Evolutionary conservation across 768 basidiomycete genomes (phyloP).

Genomic region (Pleurotus djamor): DNA sequence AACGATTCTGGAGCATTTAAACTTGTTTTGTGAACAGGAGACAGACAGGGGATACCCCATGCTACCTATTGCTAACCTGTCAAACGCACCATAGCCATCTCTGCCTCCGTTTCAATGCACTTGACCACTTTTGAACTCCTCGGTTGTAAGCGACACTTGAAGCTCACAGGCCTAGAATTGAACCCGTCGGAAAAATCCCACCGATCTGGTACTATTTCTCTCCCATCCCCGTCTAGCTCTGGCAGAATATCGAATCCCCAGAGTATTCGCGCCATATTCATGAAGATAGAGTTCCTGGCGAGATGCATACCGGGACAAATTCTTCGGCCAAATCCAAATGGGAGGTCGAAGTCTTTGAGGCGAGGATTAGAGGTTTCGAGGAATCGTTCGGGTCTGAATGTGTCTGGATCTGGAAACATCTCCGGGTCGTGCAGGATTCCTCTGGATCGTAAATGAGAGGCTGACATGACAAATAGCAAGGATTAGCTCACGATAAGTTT

Average conservation of each 20-base stretch:
- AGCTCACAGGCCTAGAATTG: constrained; percentile 29
- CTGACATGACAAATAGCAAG: not conserved
- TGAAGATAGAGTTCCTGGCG: constrained; percentile 29
- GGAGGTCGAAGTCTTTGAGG: constrained; percentile 26
- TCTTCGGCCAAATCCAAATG: constrained; percentile 39
- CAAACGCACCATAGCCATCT: constrained; percentile 15
- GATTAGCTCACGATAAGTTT: constrained; percentile 22
- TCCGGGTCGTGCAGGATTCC: constrained; percentile 26
- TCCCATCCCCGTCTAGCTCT: constrained; percentile 14
- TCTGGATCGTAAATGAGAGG: constrained; percentile 11
- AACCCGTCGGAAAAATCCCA: constrained; percentile 31
- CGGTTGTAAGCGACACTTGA: constrained; percentile 24
- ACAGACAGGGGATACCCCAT: not conserved
- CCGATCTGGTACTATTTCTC: constrained; percentile 17
- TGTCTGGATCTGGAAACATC: constrained; percentile 31
- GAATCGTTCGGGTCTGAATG: constrained; percentile 38
- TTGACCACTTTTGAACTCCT: constrained; percentile 15
- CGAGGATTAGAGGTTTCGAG: constrained; percentile 24
- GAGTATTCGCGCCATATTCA: constrained; percentile 31
- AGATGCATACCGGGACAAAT: constrained; percentile 35
- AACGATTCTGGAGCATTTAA: no score
- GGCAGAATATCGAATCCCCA: constrained; percentile 31
- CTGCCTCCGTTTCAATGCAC: constrained; percentile 22
- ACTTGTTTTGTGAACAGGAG: not conserved
- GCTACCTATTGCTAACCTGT: constrained; percentile 13